These are phyloP conservation scores for Desmodesmus armatus DNA, from an alignment of 139 green algal species.

Conservation along the genomic window DNA sequence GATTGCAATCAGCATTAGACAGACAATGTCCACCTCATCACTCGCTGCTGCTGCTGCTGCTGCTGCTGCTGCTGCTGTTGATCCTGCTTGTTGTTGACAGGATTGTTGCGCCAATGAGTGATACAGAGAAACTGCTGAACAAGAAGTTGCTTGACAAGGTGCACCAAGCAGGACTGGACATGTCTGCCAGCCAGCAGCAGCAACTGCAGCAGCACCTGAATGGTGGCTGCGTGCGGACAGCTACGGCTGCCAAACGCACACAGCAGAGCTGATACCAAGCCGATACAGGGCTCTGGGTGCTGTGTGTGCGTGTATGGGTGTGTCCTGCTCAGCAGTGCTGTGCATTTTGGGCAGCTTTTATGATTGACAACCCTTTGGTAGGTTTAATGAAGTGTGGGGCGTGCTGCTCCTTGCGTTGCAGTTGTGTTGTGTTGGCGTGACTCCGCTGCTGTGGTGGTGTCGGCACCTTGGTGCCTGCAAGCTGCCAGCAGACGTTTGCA, in stretches of 20 bases:
- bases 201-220: background rate
- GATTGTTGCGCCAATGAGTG: conserved; percentile 48
- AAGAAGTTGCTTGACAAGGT: conserved; percentile 28
- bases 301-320: no score
- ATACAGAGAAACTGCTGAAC: conserved; percentile 49
- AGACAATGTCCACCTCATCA: background rate
- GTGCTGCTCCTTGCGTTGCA: no score
- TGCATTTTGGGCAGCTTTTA: no score
- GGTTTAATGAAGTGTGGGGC: no score
- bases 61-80: background rate
- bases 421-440: no score
- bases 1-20: background rate
- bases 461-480: no score
- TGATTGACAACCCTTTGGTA: no score
- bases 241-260: background rate
- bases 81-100: conserved; percentile 5
- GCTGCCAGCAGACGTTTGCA: background rate
- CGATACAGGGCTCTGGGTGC: no score
- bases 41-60: background rate
- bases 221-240: background rate
- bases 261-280: no score
- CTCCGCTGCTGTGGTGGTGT: background rate
- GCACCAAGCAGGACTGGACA: background rate
- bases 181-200: background rate
- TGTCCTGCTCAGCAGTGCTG: no score